Conservation (phyloP, 441 rosid species). For the Hypseocharis bilobata region DNA sequence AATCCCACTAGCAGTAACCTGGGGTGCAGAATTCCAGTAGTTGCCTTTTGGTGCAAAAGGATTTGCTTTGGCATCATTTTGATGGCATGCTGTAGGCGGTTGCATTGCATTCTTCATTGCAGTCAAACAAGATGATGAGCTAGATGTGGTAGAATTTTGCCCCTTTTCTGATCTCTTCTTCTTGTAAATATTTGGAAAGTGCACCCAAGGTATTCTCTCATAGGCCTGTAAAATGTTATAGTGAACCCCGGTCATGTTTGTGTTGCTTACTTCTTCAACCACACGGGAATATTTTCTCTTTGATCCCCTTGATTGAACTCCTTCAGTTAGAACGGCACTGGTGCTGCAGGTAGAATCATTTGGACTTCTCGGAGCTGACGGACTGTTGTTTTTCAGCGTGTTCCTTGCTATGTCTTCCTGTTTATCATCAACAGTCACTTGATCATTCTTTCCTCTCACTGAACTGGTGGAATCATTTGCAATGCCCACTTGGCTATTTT, state of each 20-base stretch:
- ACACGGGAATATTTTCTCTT: constrained; percentile 20
- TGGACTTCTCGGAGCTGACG: constrained; percentile 20
- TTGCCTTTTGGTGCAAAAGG: constrained; percentile 18
- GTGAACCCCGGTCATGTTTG: constrained; percentile 30
- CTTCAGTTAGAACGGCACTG: constrained; percentile 19
- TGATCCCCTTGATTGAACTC: constrained; percentile 28
- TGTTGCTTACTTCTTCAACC: constrained; percentile 25
- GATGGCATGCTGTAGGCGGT: constrained; percentile 19
- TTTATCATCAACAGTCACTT: constrained; percentile 14
- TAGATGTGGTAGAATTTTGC: constrained; percentile 27
- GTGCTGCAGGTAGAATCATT: constrained; percentile 23
- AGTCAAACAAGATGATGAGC: constrained; percentile 29
- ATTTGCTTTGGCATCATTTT: constrained; percentile 10
- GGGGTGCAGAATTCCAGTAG: constrained; percentile 23
- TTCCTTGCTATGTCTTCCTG: constrained; percentile 16
- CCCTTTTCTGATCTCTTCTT: constrained; percentile 44
- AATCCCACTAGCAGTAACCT: constrained; percentile 14
- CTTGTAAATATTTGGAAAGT: constrained; percentile 30
- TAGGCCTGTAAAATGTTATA: constrained; percentile 34
- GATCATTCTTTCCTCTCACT: constrained; percentile 19
- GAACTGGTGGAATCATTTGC: constrained; percentile 22
- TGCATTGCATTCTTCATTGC: constrained; percentile 20
- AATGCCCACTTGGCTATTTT: constrained; percentile 26
- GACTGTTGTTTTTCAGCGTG: constrained; percentile 17
- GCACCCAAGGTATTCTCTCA: constrained; percentile 26